These are phyloP conservation scores for Fusarium clavum DNA, from an alignment of 2,329 filamentous ascomycete genomes.

Conservation along the genomic window DNA sequence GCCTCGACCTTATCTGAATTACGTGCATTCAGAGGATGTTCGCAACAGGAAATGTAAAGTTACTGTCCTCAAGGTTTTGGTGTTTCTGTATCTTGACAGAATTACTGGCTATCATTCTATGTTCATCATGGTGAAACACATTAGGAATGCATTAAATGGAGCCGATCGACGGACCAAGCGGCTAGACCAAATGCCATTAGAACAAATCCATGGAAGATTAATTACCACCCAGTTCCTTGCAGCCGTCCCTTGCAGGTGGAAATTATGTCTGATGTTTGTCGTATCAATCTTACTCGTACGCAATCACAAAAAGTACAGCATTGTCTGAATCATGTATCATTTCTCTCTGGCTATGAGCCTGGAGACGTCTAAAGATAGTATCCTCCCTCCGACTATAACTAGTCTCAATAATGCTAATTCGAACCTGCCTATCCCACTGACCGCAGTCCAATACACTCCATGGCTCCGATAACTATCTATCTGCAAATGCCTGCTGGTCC, in stretches of 20 bases:
- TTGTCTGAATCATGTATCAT: constrained; percentile 10
- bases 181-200: not conserved
- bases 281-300: not conserved
- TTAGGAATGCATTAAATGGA: constrained; percentile 13
- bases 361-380: constrained; percentile 35
- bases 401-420: constrained; percentile 22
- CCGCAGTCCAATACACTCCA: constrained; percentile 32
- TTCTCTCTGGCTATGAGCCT: constrained; percentile 13
- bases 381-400: constrained; percentile 17
- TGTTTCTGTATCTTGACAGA: not conserved
- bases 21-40: not conserved
- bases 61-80: not conserved
- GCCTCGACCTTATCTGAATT: constrained; percentile 25
- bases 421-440: constrained; percentile 24
- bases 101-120: not conserved
- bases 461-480: constrained; percentile 40
- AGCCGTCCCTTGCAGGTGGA: not conserved
- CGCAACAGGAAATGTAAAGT: not conserved
- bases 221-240: constrained; percentile 13
- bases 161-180: constrained; percentile 10
- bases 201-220: not conserved
- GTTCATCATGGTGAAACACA: constrained; percentile 16
- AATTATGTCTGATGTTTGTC: constrained; percentile 11
- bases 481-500: constrained; percentile 35
- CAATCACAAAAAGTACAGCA: not conserved